A percentile compares a stretch with the other conserved stretches of the same genome.
phyloP scores from a whole-genome alignment of 345 rosid genomes.

The Mangifera indica region DNA sequence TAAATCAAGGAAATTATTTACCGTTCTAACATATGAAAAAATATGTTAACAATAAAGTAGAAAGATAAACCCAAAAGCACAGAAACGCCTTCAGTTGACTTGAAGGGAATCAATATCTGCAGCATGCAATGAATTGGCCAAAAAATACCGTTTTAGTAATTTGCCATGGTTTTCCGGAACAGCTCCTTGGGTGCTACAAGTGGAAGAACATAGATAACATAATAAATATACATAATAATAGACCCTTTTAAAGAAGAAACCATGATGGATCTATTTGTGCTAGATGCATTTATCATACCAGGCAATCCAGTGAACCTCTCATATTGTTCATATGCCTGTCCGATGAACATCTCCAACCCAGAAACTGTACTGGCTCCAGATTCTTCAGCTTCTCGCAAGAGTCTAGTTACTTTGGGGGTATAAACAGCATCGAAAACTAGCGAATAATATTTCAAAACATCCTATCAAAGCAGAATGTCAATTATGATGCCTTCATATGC shows the following conservation, averaged over 20 bases:
- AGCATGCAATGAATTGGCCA: background rate
- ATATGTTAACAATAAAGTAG: background rate
- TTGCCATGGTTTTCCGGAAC: constrained; percentile 58
- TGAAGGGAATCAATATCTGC: background rate
- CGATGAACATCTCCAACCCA: constrained; percentile 86
- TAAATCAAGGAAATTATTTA: background rate
- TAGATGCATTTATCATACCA: constrained; percentile 37
- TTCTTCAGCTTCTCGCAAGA: constrained; percentile 81
- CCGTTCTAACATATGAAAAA: background rate
- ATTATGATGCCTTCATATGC: background rate
- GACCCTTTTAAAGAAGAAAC: background rate
- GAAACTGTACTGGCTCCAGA: constrained; percentile 68
- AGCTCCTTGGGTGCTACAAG: constrained; percentile 83
- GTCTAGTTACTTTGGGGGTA: constrained; percentile 79
- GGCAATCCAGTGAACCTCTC: constrained; percentile 81
- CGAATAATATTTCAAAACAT: constrained; percentile 64
- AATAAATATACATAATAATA: constrained; percentile 13
- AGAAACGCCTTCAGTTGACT: background rate
- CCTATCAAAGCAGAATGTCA: constrained; percentile 36
- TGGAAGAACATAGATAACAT: background rate
- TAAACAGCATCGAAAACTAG: constrained; percentile 87
- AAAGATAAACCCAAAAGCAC: background rate
- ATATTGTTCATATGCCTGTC: constrained; percentile 86
- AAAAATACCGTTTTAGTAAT: constrained; percentile 35
- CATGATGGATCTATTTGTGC: background rate